These are phyloP conservation scores for Plasmodium ovale DNA, from an alignment of 169 alveolate genomes.

Conservation along the genomic window DNA sequence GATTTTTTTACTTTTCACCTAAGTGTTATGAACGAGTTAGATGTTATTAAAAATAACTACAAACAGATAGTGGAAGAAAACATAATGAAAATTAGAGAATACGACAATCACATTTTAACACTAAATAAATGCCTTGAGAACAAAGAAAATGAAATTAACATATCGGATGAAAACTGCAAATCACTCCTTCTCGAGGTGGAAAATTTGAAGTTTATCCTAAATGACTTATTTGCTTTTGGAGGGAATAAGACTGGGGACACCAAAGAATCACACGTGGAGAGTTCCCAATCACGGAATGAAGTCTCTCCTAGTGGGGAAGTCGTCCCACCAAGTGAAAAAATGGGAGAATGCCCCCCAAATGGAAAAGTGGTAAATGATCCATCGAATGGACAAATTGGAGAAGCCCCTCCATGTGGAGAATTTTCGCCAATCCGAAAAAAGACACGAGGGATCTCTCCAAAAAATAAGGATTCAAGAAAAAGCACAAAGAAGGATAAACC, in stretches of 20 bases:
- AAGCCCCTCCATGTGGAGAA: no score
- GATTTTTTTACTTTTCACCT: constrained; percentile 37
- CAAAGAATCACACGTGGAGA: no score
- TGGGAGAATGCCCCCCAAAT: no score
- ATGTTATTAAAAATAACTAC: neutral
- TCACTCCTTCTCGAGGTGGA: constrained; percentile 47
- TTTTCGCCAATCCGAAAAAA: no score
- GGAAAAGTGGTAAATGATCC: no score
- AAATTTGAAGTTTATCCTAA: constrained; percentile 36
- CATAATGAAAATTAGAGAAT: constrained; percentile 19
- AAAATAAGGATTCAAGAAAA: no score
- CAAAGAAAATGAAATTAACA: constrained; percentile 10
- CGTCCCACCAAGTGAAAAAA: no score
- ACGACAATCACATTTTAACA: constrained; percentile 14
- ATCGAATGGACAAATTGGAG: no score
- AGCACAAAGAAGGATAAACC: no score
- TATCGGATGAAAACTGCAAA: constrained; percentile 30
- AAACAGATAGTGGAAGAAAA: constrained; percentile 9
- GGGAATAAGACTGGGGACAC: neutral
- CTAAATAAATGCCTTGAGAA: constrained; percentile 4
- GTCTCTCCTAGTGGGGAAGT: no score
- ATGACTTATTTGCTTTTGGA: constrained; percentile 33
- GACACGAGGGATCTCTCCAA: no score
- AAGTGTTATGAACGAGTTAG: constrained; percentile 9
- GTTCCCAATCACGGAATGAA: no score